A percentile compares a stretch with the other conserved stretches of the same genome.
phyloP scores from a whole-genome alignment of 495 filamentous ascomycete genomes.

The Penicillium maclennaniae region DNA sequence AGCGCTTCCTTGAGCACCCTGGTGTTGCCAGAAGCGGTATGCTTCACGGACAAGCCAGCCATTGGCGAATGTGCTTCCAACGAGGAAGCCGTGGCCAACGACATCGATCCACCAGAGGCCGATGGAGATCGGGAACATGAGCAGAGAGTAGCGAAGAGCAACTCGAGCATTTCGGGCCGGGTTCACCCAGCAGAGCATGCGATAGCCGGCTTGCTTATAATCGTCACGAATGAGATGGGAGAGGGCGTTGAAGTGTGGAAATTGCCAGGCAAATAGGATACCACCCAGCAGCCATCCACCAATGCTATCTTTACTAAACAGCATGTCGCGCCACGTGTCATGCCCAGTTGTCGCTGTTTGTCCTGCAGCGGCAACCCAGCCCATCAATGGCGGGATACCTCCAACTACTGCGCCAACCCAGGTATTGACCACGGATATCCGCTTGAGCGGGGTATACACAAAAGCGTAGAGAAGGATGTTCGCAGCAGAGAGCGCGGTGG shows the following conservation, averaged over 20 bases:
- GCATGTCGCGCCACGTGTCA: slow-evolving; percentile 71
- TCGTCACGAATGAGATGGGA: slow-evolving; percentile 85
- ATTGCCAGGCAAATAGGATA: slow-evolving; percentile 92
- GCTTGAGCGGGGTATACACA: slow-evolving; percentile 88
- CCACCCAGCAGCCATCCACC: slow-evolving; percentile 89
- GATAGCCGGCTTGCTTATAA: slow-evolving; percentile 80
- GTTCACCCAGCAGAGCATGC: slow-evolving; percentile 89
- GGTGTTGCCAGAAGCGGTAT: slow-evolving; percentile 71
- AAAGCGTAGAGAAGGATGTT: slow-evolving; percentile 91
- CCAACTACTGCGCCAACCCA: slow-evolving; percentile 94
- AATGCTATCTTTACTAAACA: slow-evolving; percentile 63
- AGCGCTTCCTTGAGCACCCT: slow-evolving; percentile 77
- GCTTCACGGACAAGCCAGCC: slow-evolving; percentile 82
- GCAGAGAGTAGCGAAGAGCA: slow-evolving; percentile 78
- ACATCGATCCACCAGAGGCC: slow-evolving; percentile 77
- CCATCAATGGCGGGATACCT: slow-evolving; percentile 94
- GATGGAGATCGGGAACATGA: slow-evolving; percentile 83
- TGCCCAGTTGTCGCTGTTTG: slow-evolving; percentile 72
- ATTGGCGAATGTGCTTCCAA: slow-evolving; percentile 78
- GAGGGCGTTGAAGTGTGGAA: slow-evolving; percentile 94
- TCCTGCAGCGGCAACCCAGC: slow-evolving; percentile 90
- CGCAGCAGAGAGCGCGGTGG: slow-evolving; percentile 73
- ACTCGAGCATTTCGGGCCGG: slow-evolving; percentile 79
- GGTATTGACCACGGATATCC: slow-evolving; percentile 82
- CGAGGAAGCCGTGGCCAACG: slow-evolving; percentile 83